These are phyloP conservation scores for Rhynchospora pubera DNA, from an alignment of 176 grass and related monocot species.

Conservation along the genomic window DNA sequence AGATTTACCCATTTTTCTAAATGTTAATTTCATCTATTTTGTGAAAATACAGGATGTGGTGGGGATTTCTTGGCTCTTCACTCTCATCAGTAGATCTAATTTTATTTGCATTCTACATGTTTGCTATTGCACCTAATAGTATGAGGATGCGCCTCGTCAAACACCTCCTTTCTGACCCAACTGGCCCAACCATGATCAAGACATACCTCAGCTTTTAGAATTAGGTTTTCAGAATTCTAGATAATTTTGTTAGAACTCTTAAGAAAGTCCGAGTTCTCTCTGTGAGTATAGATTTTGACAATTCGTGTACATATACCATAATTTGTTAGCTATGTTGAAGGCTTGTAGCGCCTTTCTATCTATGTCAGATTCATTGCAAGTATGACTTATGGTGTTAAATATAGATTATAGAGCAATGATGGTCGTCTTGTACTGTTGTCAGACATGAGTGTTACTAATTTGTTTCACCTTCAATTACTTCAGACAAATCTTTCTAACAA, in stretches of 20 bases:
- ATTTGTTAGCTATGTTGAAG: background rate
- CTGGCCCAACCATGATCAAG: constrained; percentile 67
- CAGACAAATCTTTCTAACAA: background rate
- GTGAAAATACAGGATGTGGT: constrained; percentile 76
- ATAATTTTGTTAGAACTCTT: background rate
- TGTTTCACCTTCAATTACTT: background rate
- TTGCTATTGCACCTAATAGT: constrained; percentile 68
- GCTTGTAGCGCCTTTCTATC: background rate
- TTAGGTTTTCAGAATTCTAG: background rate
- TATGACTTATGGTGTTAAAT: background rate
- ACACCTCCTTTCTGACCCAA: constrained; percentile 77
- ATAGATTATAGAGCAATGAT: background rate
- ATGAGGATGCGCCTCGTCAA: constrained; percentile 81
- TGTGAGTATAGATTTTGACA: constrained; percentile 54
- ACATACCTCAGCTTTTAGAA: constrained; percentile 69
- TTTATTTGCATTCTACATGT: constrained; percentile 96
- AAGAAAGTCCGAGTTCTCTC: constrained; percentile 5
- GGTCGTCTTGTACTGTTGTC: background rate
- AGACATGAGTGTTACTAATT: background rate
- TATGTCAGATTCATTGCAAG: background rate
- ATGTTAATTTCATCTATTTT: constrained; percentile 18
- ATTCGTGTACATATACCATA: constrained; percentile 13
- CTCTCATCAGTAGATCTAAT: constrained; percentile 83
- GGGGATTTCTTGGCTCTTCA: constrained; percentile 82
- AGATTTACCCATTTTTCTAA: background rate